phyloP scores from a whole-genome alignment of 2,329 filamentous ascomycete genomes.

The Botryosphaeria agaves region DNA sequence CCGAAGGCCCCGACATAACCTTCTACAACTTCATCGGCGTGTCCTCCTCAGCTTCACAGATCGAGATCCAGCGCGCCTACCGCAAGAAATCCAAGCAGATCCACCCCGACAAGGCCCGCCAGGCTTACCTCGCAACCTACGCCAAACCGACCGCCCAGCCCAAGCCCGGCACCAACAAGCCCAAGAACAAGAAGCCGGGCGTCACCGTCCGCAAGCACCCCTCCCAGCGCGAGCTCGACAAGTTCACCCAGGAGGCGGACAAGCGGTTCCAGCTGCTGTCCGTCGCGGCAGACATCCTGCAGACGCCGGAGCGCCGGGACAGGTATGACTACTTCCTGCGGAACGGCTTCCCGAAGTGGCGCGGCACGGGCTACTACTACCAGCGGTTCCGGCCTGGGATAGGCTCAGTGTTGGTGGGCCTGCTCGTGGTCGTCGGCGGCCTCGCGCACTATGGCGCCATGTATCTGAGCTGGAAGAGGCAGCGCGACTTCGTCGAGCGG shows the following conservation, averaged over 20 bases:
- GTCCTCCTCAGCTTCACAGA: conserved; percentile 52
- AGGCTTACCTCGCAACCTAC: conserved; percentile 58
- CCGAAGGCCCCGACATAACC: conserved; percentile 62
- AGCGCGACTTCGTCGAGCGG: conserved; percentile 76
- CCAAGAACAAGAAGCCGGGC: conserved; percentile 21
- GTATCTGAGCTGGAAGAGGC: conserved; percentile 74
- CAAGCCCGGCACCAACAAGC: conserved; percentile 22
- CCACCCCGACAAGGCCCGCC: conserved; percentile 92
- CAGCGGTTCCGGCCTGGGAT: conserved; percentile 80
- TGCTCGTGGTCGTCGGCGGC: conserved; percentile 71
- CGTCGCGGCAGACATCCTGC: conserved; percentile 72
- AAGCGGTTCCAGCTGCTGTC: conserved; percentile 73
- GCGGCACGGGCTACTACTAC: conserved; percentile 98
- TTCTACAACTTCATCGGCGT: conserved; percentile 92
- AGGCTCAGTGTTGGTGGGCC: conserved; percentile 62
- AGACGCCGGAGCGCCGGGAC: conserved; percentile 52
- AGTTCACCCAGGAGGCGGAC: conserved; percentile 62
- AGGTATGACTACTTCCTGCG: conserved; percentile 88
- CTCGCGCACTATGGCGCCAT: conserved; percentile 74
- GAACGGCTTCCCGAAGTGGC: conserved; percentile 92
- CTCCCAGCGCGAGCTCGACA: conserved; percentile 55
- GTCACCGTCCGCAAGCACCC: conserved; percentile 55
- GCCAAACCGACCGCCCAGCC: conserved; percentile 35
- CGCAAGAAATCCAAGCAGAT: conserved; percentile 68
- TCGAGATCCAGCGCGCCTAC: conserved; percentile 88